Base-by-base conservation (phyloP, 371 early-diverging fungal genomes). In the Lichtheimia ramosa region DNA sequence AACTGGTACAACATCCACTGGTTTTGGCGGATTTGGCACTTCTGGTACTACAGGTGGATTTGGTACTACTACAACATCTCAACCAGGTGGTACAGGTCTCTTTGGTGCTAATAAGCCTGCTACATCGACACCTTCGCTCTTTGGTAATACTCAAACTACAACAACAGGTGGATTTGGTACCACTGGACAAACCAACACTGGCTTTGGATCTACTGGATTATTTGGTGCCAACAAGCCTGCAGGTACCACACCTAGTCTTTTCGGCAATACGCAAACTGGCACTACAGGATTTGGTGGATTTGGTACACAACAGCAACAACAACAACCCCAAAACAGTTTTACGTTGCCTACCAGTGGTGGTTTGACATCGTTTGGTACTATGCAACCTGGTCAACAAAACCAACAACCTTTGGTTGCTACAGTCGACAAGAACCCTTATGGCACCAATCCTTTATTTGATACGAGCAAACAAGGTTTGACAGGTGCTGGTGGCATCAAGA, bases 361-460 rank as follows among this genome's bases (percentile, higher is more conserved):
- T 8, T 48, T 77, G 51, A 73, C 75, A 7, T 66, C 75, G 1
- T 78, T 82, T 48, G 81, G 82, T 21, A 66, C 73, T 3, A 68
- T 46, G 28, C 64, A 64, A 39, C 77, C 63, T 42, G 76, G 67
- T 23, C 71, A 71, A 15, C 75, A 61, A 24, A 72, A 74, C 28
- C 74, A 74, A 58, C 80, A 69, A 61, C 71, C 73, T 16, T 64
- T 94, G 53, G 75, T 83, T 18, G 93, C 95, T 2, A 79, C 85
- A 18, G 87, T 95, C 51, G 94, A 94, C 57, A 78, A 82, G 49
- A 86, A 86, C 56, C 93, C 95, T 8, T 96, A 95, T 62, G 96
- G 96, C 41, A 75, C 71, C 56, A 92, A 88, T 55, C 89, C 94
- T 16, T 73, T 95, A 43, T 92, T 94, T 65, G 82, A 91, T 54